Evolutionary conservation across 371 early-diverging fungal species (phyloP), one percentile per base, ranked within the genome.

Genomic region (Zopfochytrium polystomum): DNA sequence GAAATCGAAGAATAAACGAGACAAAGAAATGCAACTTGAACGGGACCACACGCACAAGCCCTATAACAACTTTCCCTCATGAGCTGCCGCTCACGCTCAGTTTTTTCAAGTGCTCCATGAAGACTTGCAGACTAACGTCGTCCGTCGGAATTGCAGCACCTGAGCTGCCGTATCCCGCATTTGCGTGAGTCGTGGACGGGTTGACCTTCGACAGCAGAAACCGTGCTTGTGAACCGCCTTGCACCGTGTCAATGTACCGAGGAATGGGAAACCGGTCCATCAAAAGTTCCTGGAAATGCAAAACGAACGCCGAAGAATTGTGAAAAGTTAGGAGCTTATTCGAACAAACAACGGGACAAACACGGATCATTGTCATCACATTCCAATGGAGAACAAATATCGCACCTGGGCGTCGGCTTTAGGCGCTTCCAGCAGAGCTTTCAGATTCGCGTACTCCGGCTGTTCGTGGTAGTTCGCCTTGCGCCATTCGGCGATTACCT

Each of bases 171-270:
- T 79, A 80, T 52, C 76, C 77, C 38, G 78, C 74, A 34, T 73
- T 74, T 46, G 87, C 86, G 70, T 98, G 96, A 7, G 96, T 97
- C 1, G 91, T 91, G n/a, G 95, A 93, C 34, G 99, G 99, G 72
- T 99, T 99, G 45, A 99, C 85, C 75, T 98, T 99, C 62, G 93
- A 90, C 30, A 99, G 82, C 64, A 99, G 78, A 89, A 99, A 99
- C 68, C 99, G 92, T 22, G 98, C 99, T 80, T 99, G 99, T 3
- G 99, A 98, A 26, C 96, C 95, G 61, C 93, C 86, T 74, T 96
- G 94, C 69, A 97, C 95, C 66, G 96, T 95, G 32, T 90, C 96
- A 74, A 98, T 91, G 74, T 96, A 99, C 65, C 99, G 91, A 4
- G 99, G 99, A 38, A 98, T 88, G 9, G 99, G 99, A 85, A 99